Base-by-base conservation (phyloP, 108 stramenopile species). In the Tribonema minus region DNA sequence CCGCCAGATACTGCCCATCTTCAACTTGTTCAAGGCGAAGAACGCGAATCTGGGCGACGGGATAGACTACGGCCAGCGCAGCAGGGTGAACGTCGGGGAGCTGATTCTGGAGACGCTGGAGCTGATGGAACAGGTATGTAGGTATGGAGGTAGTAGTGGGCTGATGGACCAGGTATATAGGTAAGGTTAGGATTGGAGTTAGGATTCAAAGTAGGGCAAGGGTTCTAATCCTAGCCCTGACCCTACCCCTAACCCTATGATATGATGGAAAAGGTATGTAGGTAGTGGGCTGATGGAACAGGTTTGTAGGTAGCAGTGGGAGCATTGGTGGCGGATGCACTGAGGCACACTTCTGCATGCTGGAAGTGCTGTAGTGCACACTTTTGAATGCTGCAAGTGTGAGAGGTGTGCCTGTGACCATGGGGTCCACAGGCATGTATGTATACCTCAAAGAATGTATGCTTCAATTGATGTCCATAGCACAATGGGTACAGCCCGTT, bases 71-170 rank as follows among this genome's bases (percentile, higher is more conserved):
- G 76, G 71, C 71, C 81, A 82, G 69, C 76, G 81, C 25, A 25
- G 33, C 6, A 30, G 81, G 27, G 62, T 60, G 25, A 82, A 82
- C 71, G 38, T 82, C 32, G 81, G 76, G 7, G 75, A 79, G 62
- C 81, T 82, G n/a, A 71, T 82, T 32, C 71, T 72, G 71, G 81
- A 82, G 39, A 82, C 81, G n/a, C 76, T 82, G n/a, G 81, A 82
- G 71, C 54, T 79, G 7, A 37, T 32, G 33, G 12, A 63, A 27
- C 62, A 63, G 62, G 27, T 27, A 63, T 15, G 41, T 15, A 15
- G 15, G 15, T 46, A 46, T 15, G 9, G 6, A 6, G 6, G 41
- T 46, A 15, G 9, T 15, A 12, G 41, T 15, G 6, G 6, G 41
- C 41, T 46, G 6, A 6, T 46, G 6, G 6, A 12, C 15, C 9